Conservation (phyloP, 73 alveolate genomes). For the Urostyla sp. region DNA sequence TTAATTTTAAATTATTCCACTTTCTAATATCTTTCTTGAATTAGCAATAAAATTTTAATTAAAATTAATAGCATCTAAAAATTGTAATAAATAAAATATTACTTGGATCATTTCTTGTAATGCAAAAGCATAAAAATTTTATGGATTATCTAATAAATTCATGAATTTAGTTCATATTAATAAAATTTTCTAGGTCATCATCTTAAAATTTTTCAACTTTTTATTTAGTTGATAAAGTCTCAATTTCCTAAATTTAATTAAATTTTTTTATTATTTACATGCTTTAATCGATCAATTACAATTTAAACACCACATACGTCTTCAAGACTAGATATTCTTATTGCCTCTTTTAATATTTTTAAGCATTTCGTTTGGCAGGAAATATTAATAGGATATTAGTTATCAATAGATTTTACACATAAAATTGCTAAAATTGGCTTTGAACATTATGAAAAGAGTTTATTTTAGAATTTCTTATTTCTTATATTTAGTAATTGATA, state of each 20-base stretch:
- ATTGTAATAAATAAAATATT: not conserved
- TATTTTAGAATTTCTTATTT: slow-evolving; percentile 9
- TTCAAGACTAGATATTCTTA: slow-evolving; percentile 12
- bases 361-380: slow-evolving; percentile 34
- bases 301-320: slow-evolving; percentile 40
- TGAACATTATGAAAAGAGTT: slow-evolving; percentile 18
- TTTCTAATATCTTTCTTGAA: slow-evolving; percentile 65
- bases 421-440: slow-evolving; percentile 44
- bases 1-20: slow-evolving; percentile 30
- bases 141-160: slow-evolving; percentile 56
- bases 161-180: slow-evolving; percentile 25
- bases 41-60: slow-evolving; percentile 61
- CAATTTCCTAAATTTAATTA: not conserved
- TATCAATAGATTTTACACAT: not conserved
- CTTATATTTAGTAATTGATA: slow-evolving; percentile 1
- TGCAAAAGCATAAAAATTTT: slow-evolving; percentile 44
- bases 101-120: slow-evolving; percentile 65
- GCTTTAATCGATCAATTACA: slow-evolving; percentile 5
- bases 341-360: slow-evolving; percentile 37
- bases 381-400: slow-evolving; percentile 9
- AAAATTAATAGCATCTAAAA: slow-evolving; percentile 58
- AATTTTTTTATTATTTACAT: not conserved
- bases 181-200: slow-evolving; percentile 34
- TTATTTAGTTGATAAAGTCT: no score
- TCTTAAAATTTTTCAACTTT: no score